These are phyloP conservation scores for Batkoa obscura DNA, from an alignment of 371 early-diverging fungal species.

Conservation along the genomic window DNA sequence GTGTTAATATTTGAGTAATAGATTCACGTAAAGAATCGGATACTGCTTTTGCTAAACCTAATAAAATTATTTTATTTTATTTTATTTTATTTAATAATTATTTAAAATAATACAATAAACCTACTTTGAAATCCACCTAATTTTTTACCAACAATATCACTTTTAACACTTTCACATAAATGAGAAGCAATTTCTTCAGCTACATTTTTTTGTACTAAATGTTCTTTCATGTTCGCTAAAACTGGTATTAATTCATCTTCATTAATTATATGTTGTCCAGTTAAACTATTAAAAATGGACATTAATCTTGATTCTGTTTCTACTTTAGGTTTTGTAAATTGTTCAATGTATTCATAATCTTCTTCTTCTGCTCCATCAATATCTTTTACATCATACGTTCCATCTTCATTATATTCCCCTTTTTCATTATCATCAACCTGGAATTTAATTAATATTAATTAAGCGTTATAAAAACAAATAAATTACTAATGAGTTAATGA, in stretches of 20 bases:
- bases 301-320: constrained; percentile 22
- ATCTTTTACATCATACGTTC: constrained; percentile 14
- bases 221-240: constrained; percentile 68
- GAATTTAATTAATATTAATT: constrained; percentile 1
- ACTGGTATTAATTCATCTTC: constrained; percentile 45
- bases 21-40: constrained; percentile 50
- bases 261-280: constrained; percentile 40
- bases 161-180: constrained; percentile 58
- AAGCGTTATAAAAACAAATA: background rate
- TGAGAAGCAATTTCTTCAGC: constrained; percentile 78
- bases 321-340: constrained; percentile 9
- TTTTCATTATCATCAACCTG: constrained; percentile 33
- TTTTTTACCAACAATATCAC: constrained; percentile 57
- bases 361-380: constrained; percentile 20
- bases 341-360: background rate
- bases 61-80: background rate
- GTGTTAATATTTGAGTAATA: constrained; percentile 73
- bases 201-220: constrained; percentile 82
- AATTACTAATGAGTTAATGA: background rate
- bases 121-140: constrained; percentile 54
- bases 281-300: constrained; percentile 41
- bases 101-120: constrained; percentile 4
- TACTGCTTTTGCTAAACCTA: constrained; percentile 42
- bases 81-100: no score
- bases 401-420: constrained; percentile 42